Evolutionary conservation across 2,329 filamentous ascomycete species (phyloP), one percentile per base, ranked within the genome.

Genomic region (Cytospora mali): DNA sequence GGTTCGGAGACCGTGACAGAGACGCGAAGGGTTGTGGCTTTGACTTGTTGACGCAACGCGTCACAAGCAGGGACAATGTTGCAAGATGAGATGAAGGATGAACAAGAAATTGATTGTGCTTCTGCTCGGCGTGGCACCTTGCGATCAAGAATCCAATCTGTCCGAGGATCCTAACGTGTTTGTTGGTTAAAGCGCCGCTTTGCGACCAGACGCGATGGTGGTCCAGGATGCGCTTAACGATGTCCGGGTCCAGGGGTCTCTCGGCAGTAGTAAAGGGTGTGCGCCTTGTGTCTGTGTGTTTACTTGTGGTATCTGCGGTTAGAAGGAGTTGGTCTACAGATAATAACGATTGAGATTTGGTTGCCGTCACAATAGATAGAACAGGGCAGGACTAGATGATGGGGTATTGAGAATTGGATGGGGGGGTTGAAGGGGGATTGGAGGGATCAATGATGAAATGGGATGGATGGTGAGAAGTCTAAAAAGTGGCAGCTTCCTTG

Each of bases 401-500:
- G 39, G 58, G n/a, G 39, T 53, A 61, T 58, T 28, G 57, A 60
- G 50, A 29, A 46, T 6, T 16, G 35, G 48, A 16, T 29, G 10
- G 31, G 48, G 31, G 16, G 33, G 4, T 39, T 4, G 33, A 39
- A 16, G 33, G 33, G 33, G 46, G 42, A 29, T 18, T 49, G 33
- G n/a, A 39, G 14, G 29, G 25, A 42, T 29, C 33, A 33, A 39
- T 55, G 53, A 35, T 42, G 27, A 23, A 28, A 54, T 58, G 51
- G n/a, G n/a, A n/a, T n/a, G n/a, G 52, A 39, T 46, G 35, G 58
- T 52, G 23, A 54, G 62, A 51, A 51, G 53, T 28, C 31, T 53
- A 62, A 54, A 58, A 54, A 46, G 62, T 62, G 59, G 51, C 59
- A 49, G 62, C 55, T 59, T 64, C 54, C 55, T 62, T 64, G 59